Conservation (phyloP, 1,139 yeast species). For the Maudiozyma humilis region DNA sequence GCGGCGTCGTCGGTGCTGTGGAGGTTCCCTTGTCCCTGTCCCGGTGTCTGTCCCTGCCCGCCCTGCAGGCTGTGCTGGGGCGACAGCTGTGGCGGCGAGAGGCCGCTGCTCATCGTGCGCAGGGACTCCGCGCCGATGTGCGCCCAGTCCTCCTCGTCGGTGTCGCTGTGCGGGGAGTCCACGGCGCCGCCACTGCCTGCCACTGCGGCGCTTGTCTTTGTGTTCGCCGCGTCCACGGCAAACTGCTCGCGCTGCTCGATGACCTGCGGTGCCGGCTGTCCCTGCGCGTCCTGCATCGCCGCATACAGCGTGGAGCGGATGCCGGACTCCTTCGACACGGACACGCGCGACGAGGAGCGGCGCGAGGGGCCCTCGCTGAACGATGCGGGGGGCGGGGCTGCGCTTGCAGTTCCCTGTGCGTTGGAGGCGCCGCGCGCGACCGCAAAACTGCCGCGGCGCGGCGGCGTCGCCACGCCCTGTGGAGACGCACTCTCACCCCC, state of each 20-base stretch:
- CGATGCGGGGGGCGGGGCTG: conserved; percentile 7
- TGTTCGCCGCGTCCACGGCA: background rate
- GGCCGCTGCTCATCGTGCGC: conserved; percentile 32
- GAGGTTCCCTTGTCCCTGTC: background rate
- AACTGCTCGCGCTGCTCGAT: conserved; percentile 1
- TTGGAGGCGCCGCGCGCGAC: too few species aligned
- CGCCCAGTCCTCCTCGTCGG: conserved; percentile 96
- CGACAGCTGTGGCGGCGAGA: conserved; percentile 2
- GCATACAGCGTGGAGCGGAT: conserved; percentile 19
- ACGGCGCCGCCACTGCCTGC: background rate
- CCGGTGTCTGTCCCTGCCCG: background rate
- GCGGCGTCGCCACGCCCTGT: too few species aligned
- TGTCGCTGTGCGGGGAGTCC: conserved; percentile 37
- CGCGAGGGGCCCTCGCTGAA: conserved; percentile 17
- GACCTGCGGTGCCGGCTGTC: conserved; percentile 2
- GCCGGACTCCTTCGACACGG: conserved; percentile 26
- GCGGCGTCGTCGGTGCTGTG: conserved; percentile 15
- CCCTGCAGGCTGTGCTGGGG: background rate
- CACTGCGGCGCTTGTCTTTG: background rate
- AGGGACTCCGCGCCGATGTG: conserved; percentile 69
- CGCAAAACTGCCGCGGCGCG: too few species aligned
- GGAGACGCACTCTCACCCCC: too few species aligned
- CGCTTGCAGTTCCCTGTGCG: background rate
- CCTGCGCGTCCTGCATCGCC: background rate
- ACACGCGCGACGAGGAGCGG: conserved; percentile 19